Percentiles rank a stretch among this genome's conserved stretches.
phyloP scores from a whole-genome alignment of 306 rosid genomes.

The Gastrolobium bilobum region DNA sequence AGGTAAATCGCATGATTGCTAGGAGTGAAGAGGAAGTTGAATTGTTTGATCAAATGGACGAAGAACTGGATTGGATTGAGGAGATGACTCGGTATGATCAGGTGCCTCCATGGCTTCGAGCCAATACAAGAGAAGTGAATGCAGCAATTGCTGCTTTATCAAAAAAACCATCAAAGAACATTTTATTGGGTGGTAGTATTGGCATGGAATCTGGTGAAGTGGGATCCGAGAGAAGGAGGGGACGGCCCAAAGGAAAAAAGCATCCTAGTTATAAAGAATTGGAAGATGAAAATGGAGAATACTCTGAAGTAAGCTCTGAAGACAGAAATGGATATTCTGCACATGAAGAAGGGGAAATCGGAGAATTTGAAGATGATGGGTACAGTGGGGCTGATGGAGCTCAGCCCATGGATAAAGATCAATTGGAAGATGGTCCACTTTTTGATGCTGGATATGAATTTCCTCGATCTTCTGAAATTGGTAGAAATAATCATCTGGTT shows the following conservation, averaged over 20 bases:
- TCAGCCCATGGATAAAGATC: slow-evolving; percentile 62
- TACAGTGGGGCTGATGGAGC: slow-evolving; percentile 74
- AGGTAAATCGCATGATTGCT: slow-evolving; percentile 99
- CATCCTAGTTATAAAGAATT: slow-evolving; percentile 82
- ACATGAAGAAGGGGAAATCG: slow-evolving; percentile 86
- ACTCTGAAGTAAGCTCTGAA: slow-evolving; percentile 88
- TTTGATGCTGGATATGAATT: slow-evolving; percentile 70
- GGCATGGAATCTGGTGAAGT: slow-evolving; percentile 73
- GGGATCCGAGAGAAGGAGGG: slow-evolving; percentile 90
- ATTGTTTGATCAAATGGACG: slow-evolving; percentile 97
- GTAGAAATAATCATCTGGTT: slow-evolving; percentile 60
- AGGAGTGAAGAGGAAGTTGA: slow-evolving; percentile 89
- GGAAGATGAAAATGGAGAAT: slow-evolving; percentile 87
- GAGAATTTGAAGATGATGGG: slow-evolving; percentile 89
- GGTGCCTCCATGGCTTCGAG: slow-evolving; percentile 95
- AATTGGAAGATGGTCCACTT: slow-evolving; percentile 66
- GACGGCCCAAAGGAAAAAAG: slow-evolving; percentile 82
- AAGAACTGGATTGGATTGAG: slow-evolving; percentile 91
- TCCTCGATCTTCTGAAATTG: slow-evolving; percentile 65
- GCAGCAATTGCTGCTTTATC: slow-evolving; percentile 77
- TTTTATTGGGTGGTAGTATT: slow-evolving; percentile 64
- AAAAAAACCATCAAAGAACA: slow-evolving; percentile 77
- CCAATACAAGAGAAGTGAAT: slow-evolving; percentile 81
- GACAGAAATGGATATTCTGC: slow-evolving; percentile 85
- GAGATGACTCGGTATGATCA: slow-evolving; percentile 88